Base-by-base conservation (phyloP, 1,284 basidiomycete species). In the Porogramme epimiltina region DNA sequence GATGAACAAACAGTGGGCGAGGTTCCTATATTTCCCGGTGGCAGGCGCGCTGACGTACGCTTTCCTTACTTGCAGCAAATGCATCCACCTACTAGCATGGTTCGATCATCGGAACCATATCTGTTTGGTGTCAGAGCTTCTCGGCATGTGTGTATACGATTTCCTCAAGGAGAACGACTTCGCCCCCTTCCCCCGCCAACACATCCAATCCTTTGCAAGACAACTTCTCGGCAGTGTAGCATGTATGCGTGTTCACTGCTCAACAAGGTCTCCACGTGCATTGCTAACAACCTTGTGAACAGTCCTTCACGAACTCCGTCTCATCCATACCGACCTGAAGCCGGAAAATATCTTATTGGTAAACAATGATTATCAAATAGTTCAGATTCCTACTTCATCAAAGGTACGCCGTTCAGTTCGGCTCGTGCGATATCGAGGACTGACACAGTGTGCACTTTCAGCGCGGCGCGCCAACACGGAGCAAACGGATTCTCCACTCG, bases 151-250 rank as follows among this genome's bases (percentile, higher is more conserved):
- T 72, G 92, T 99, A 20, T 99, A 98, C 68, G 97, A 99, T 70
- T 99, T 99, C 69, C 79, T 99, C 64, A 99, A 98, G 77, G 93
- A 97, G 67, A 99, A 99, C 73, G 85, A 91, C 55, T 99, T 98
- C 72, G 85, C 91, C 42, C 94, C 97, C 2, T 99, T 99, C 71
- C 96, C 96, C 49, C 87, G 93, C 58, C 82, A 87, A 57, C 95
- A 99, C 66, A 99, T 99, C 49, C 97, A 98, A 76, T 85, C 87
- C 51, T 99, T 99, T 68, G 96, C 95, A 34, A 83, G 84, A 60
- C 95, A 98, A 71, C 77, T 99, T 52, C 80, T 99, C 54, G 89
- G 86, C 54, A 97, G 94, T 67, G 94, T 99, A 45, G 89, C 93
- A 39, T 99, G 95, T 97, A 71, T 67, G 93, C 82, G 41, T 16